Percentiles rank a stretch among this genome's conserved stretches.
phyloP scores from a whole-genome alignment of 164 flowering plant genomes.

The Nymphaea thermarum region DNA sequence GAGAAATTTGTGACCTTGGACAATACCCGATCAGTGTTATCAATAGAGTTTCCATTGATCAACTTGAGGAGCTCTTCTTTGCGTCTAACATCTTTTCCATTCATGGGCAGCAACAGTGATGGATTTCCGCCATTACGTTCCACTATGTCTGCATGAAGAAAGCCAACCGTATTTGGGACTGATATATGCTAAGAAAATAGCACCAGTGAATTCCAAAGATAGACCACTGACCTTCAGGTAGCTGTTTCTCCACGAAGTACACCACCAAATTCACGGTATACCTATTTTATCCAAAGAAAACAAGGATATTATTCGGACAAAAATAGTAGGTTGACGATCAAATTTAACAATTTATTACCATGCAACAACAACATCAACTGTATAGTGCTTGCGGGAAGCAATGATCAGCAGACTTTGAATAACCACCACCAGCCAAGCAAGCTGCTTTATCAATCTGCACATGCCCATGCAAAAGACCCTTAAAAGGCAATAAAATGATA shows the following conservation, averaged over 20 bases:
- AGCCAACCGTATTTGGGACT: background rate
- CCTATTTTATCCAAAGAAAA: constrained; percentile 23
- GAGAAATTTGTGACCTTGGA: too few relatives aligned
- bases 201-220: background rate
- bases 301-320: background rate
- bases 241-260: constrained; percentile 62
- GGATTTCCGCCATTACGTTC: background rate
- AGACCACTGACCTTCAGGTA: constrained; percentile 24
- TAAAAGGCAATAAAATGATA: too few relatives aligned
- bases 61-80: constrained; percentile 70
- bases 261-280: constrained; percentile 79
- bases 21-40: constrained; percentile 60
- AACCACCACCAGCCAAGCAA: constrained; percentile 61
- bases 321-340: background rate
- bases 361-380: constrained; percentile 40
- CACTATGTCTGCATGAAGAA: background rate
- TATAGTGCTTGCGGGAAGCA: constrained; percentile 84
- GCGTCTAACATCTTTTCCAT: constrained; percentile 36
- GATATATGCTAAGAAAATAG: background rate
- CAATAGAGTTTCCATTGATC: constrained; percentile 62
- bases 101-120: constrained; percentile 38
- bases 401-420: constrained; percentile 65
- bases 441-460: constrained; percentile 51
- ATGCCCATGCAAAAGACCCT: too few relatives aligned
- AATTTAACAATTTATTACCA: constrained; percentile 16